Evolutionary conservation across 2,329 filamentous ascomycete species (phyloP).

Genomic region (Colletotrichum cereale): DNA sequence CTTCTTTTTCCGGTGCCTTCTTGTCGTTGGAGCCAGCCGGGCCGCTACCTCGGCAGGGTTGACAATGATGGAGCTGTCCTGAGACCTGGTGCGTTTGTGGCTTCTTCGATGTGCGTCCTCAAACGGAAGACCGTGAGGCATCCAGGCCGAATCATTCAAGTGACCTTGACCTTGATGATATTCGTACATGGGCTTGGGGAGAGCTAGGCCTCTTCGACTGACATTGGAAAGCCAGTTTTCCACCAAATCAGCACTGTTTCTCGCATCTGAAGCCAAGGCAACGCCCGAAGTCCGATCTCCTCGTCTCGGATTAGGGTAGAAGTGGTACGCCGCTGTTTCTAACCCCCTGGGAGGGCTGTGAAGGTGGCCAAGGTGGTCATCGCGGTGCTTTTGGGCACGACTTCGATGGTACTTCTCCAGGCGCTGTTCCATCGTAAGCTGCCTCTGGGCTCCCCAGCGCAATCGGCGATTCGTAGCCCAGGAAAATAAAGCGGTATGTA

Average conservation of each 20-base stretch:
- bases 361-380: background rate
- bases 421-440: slow-evolving; percentile 10
- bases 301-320: background rate
- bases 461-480: no score
- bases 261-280: background rate
- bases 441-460: background rate
- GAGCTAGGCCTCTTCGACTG: slow-evolving; percentile 10
- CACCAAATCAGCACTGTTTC: slow-evolving; percentile 4
- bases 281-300: background rate
- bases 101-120: background rate
- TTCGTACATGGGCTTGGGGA: background rate
- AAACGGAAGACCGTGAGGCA: slow-evolving; percentile 12
- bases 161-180: background rate
- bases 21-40: background rate
- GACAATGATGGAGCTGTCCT: slow-evolving; percentile 41
- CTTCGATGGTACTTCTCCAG: background rate
- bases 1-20: background rate
- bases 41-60: slow-evolving; percentile 13
- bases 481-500: background rate
- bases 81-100: slow-evolving; percentile 25
- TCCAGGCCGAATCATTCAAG: background rate
- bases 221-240: slow-evolving; percentile 31
- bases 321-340: no score
- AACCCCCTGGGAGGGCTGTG: background rate
- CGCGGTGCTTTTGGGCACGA: background rate